Evolutionary conservation across 2,329 filamentous ascomycete species (phyloP).

Genomic region (Fusarium xyrophilum): DNA sequence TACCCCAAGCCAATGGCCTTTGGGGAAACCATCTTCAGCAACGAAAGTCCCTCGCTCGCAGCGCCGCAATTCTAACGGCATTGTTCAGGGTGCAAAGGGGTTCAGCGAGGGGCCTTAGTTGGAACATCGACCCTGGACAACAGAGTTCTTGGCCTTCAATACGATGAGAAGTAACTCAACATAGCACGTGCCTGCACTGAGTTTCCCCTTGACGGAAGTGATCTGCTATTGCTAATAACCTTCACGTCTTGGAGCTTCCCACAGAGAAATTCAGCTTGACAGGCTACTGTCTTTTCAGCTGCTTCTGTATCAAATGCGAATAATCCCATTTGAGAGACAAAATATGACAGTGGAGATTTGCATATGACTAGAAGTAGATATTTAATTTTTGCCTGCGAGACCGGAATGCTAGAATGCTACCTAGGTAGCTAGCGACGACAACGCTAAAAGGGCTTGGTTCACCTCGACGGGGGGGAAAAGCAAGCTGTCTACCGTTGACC

Average conservation of each 20-base stretch:
- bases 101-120: neutral
- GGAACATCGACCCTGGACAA: neutral
- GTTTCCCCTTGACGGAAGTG: neutral
- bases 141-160: neutral
- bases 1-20: neutral
- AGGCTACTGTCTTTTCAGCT: neutral
- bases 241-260: neutral
- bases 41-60: conserved; percentile 9
- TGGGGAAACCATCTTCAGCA: neutral
- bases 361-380: neutral
- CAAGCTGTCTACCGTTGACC: conserved; percentile 22
- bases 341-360: neutral
- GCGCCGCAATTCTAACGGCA: neutral
- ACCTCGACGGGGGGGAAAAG: conserved; percentile 17
- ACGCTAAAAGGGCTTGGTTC: conserved; percentile 11
- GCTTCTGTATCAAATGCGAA: neutral
- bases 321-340: neutral
- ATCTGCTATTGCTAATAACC: neutral
- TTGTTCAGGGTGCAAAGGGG: neutral
- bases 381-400: neutral
- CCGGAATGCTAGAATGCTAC: conserved; percentile 30
- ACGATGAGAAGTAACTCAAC: neutral
- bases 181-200: neutral
- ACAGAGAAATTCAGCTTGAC: neutral
- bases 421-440: neutral